phyloP scores from a whole-genome alignment of 2,329 filamentous ascomycete species.

The Talaromyces marneffei region DNA sequence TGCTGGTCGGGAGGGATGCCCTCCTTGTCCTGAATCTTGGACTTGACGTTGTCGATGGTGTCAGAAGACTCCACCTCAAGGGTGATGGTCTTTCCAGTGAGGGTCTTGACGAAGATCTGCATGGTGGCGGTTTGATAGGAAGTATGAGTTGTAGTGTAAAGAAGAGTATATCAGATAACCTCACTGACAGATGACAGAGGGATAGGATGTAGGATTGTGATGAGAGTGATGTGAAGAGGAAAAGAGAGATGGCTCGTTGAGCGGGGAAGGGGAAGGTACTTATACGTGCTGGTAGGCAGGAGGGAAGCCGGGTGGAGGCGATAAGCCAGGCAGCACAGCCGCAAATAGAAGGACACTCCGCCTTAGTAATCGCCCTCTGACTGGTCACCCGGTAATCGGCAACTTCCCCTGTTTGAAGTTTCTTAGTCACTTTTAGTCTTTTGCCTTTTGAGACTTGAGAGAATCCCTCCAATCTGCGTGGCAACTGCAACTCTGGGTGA shows the following conservation, averaged over 20 bases:
- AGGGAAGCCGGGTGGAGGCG: slow-evolving; percentile 19
- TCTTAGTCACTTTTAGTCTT: background rate
- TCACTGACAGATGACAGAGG: background rate
- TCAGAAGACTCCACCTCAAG: slow-evolving; percentile 47
- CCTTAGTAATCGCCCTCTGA: background rate
- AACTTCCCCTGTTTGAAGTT: slow-evolving; percentile 1
- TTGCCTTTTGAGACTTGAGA: background rate
- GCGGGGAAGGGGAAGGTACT: slow-evolving; percentile 22
- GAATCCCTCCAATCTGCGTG: background rate
- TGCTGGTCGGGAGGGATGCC: slow-evolving; percentile 55
- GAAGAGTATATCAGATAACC: background rate
- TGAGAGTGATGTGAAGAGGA: background rate
- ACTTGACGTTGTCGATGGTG: slow-evolving; percentile 52
- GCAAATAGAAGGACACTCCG: background rate
- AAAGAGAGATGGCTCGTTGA: slow-evolving; percentile 14
- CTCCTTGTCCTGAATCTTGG: slow-evolving; percentile 57
- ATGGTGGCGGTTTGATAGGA: slow-evolving; percentile 44
- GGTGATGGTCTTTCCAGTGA: slow-evolving; percentile 56
- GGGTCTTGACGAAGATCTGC: slow-evolving; percentile 98
- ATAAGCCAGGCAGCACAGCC: slow-evolving; percentile 13
- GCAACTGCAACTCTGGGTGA: background rate
- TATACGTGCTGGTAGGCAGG: slow-evolving; percentile 25
- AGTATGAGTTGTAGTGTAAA: slow-evolving; percentile 10
- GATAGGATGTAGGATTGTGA: slow-evolving; percentile 11
- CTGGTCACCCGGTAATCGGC: background rate